These are phyloP conservation scores for Cytospora paraplurivora DNA, from an alignment of 2,329 filamentous ascomycete species.

Conservation along the genomic window DNA sequence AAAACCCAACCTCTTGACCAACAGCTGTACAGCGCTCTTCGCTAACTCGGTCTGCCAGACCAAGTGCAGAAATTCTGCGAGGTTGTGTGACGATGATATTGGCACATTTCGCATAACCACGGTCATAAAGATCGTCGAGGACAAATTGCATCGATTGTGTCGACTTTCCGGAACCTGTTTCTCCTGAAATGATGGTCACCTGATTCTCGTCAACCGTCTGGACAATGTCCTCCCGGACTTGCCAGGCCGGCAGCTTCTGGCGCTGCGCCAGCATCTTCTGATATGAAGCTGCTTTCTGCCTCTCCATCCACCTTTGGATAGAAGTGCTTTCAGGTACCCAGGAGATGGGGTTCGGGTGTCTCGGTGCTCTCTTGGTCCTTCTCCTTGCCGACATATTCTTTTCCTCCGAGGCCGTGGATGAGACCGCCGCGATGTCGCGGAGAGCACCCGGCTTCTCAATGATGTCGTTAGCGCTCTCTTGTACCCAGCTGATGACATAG, in stretches of 20 bases:
- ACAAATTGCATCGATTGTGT: slow-evolving; percentile 97
- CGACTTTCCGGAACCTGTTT: slow-evolving; percentile 95
- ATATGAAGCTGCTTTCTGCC: slow-evolving; percentile 66
- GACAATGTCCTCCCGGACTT: slow-evolving; percentile 75
- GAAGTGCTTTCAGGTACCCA: slow-evolving; percentile 64
- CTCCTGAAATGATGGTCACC: slow-evolving; percentile 94
- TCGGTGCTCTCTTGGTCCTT: slow-evolving; percentile 41
- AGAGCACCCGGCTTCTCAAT: slow-evolving; percentile 83
- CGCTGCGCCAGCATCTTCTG: slow-evolving; percentile 75
- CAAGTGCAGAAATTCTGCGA: slow-evolving; percentile 88
- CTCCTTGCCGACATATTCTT: slow-evolving; percentile 36
- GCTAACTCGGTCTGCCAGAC: slow-evolving; percentile 89
- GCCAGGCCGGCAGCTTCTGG: slow-evolving; percentile 83
- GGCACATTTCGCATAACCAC: slow-evolving; percentile 71
- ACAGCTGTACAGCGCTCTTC: slow-evolving; percentile 83
- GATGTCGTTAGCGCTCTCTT: slow-evolving; percentile 79
- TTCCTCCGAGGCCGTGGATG: slow-evolving; percentile 66
- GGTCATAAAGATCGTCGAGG: slow-evolving; percentile 82
- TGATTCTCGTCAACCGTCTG: slow-evolving; percentile 74
- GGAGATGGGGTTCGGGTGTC: slow-evolving; percentile 60
- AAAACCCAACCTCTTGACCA: slow-evolving; percentile 87
- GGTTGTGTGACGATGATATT: slow-evolving; percentile 98
- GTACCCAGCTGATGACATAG: slow-evolving; percentile 87
- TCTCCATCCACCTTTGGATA: slow-evolving; percentile 68
- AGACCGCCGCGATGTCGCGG: slow-evolving; percentile 79